Percentiles rank a stretch among this genome's conserved stretches.
Conservation (phyloP, 305 asterid species). For the Vinca major region DNA sequence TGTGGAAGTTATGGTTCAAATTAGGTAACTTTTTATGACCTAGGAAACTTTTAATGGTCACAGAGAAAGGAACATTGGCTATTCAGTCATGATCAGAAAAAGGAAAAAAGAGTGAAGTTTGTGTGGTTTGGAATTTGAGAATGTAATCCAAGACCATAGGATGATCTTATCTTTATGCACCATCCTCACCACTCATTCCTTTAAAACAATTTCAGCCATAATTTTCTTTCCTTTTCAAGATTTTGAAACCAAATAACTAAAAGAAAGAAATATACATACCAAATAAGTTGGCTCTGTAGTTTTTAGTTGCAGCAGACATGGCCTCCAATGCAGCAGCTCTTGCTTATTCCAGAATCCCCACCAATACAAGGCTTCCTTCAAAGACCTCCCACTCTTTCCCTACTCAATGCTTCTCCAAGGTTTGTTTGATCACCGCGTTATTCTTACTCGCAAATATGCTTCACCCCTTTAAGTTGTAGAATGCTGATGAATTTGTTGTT, state of each 20-base stretch:
- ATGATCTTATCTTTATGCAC: slow-evolving; percentile 48
- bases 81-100: not conserved
- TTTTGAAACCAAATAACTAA: slow-evolving; percentile 7
- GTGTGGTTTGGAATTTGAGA: slow-evolving; percentile 43
- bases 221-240: slow-evolving; percentile 25
- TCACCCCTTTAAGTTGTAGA: not conserved
- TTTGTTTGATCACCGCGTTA: slow-evolving; percentile 1
- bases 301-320: slow-evolving; percentile 59
- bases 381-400: slow-evolving; percentile 41
- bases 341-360: slow-evolving; percentile 80
- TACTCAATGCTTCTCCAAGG: slow-evolving; percentile 70
- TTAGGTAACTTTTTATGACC: not conserved
- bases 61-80: not conserved
- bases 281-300: slow-evolving; percentile 13
- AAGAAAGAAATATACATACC: slow-evolving; percentile 12
- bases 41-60: not conserved
- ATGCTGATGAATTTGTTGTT: slow-evolving; percentile 4
- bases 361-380: slow-evolving; percentile 48
- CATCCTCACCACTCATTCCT: slow-evolving; percentile 58
- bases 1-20: not conserved
- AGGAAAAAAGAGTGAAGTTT: slow-evolving; percentile 16
- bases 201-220: slow-evolving; percentile 37
- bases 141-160: slow-evolving; percentile 21
- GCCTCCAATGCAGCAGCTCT: slow-evolving; percentile 92
- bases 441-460: not conserved